Base-by-base conservation (phyloP, 305 asterid genomes). In the Solanum aculeatissimum region DNA sequence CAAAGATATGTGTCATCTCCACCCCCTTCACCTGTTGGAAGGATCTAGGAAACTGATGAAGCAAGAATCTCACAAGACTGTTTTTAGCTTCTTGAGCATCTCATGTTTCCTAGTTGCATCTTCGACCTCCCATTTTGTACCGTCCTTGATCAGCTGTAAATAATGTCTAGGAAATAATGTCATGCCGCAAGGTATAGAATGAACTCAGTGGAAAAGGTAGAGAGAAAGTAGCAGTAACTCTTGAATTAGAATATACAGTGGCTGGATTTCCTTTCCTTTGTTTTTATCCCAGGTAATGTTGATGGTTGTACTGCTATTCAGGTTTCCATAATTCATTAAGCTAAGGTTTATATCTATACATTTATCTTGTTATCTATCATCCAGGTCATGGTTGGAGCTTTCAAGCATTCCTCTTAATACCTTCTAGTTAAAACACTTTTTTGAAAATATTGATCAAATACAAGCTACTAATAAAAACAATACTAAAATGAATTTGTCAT, bases 21-120 rank as follows among this genome's bases (percentile, higher is more conserved):
- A 35, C 99, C 98, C 9, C 80, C 91, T 35, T 95, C 99, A 35
- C 99, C 99, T 0, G 98, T 89, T 42, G 99, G 96, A 83, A 94
- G 99, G 91, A 93, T 93, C 81, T 97, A 83, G 60, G 79, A 35
- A 63, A 40, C 43, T 66, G 74, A 35, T 65, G 85, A n/a, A 83
- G 80, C 80, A 57, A 60, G 74, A 63, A 69, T 27, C 8, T 29
- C 54, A 40, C 21, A 60, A 58, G 55, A 81, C 21, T 15, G 2
- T 23, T 8, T 8, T 60, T 65, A 47, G 69, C 40, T 14, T 42
- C 38, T 68, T 54, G 65, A 35, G 66, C 81, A 21, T 54, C 43
- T 49, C 81, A 35, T 83, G 55, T 69, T 69, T 32, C 51, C 43
- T 23, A 57, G 19, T n/a, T 49, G 85, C 77, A 51, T 53, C 81